Conservation (phyloP, 2,329 filamentous ascomycete species). For the Clonostachys sp. region DNA sequence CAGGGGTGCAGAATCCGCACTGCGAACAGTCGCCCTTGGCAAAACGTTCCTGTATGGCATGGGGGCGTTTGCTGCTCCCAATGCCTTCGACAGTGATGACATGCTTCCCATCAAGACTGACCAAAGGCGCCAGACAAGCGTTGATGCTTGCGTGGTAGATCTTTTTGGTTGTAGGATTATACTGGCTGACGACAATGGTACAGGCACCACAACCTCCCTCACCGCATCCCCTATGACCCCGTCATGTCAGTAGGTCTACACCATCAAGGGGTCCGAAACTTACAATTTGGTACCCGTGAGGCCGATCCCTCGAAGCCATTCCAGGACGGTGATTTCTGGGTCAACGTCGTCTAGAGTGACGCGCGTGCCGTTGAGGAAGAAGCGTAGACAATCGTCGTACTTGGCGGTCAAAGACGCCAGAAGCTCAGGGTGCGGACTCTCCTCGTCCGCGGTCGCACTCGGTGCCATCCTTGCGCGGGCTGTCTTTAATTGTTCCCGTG, state of each 20-base stretch:
- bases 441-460: conserved; percentile 45
- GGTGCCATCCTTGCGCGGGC: conserved; percentile 44
- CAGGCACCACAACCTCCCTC: conserved; percentile 97
- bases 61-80: conserved; percentile 79
- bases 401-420: conserved; percentile 56
- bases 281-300: conserved; percentile 90
- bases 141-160: conserved; percentile 98
- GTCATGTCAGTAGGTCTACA: not conserved
- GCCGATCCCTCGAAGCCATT: conserved; percentile 89
- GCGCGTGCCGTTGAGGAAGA: conserved; percentile 92
- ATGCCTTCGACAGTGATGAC: conserved; percentile 98
- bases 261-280: conserved; percentile 9
- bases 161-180: conserved; percentile 85
- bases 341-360: conserved; percentile 83
- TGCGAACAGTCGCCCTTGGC: conserved; percentile 90
- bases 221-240: conserved; percentile 64
- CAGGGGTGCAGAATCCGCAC: conserved; percentile 91
- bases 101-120: conserved; percentile 94
- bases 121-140: conserved; percentile 87
- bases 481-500: too few species aligned
- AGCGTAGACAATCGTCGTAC: conserved; percentile 84
- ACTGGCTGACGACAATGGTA: conserved; percentile 90
- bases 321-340: conserved; percentile 85
- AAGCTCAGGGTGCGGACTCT: conserved; percentile 23
- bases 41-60: conserved; percentile 86